Conservation (phyloP, 257 asterid species). For the Buddleja alternifolia region DNA sequence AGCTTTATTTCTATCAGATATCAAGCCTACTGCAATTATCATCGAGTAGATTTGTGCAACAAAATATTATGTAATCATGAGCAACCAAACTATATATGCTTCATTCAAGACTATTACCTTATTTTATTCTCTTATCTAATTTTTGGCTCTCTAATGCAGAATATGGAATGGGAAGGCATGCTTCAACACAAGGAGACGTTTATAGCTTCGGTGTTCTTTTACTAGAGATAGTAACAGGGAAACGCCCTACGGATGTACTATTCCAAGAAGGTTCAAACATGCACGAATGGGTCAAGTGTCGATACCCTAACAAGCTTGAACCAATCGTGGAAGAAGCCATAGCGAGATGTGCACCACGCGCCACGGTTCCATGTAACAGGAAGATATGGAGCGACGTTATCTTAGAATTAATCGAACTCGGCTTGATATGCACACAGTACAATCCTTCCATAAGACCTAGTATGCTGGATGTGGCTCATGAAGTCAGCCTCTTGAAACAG, state of each 20-base stretch:
- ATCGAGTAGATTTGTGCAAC: too few species aligned
- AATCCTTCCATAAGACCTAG: slow-evolving; percentile 71
- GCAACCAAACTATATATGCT: slow-evolving; percentile 10
- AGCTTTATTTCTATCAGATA: too few species aligned
- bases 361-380: slow-evolving; percentile 16
- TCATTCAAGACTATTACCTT: slow-evolving; percentile 5
- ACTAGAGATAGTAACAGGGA: slow-evolving; percentile 70
- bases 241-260: slow-evolving; percentile 67
- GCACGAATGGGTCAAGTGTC: slow-evolving; percentile 78
- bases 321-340: slow-evolving; percentile 55
- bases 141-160: slow-evolving; percentile 37
- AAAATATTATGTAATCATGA: too few species aligned
- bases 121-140: background rate
- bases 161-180: slow-evolving; percentile 85
- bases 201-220: slow-evolving; percentile 72
- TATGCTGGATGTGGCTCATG: slow-evolving; percentile 76
- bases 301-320: slow-evolving; percentile 61
- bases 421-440: slow-evolving; percentile 70
- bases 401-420: slow-evolving; percentile 66
- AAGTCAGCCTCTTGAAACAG: slow-evolving; percentile 55
- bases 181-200: slow-evolving; percentile 82
- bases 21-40: too few species aligned
- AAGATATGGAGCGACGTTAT: slow-evolving; percentile 50
- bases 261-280: slow-evolving; percentile 67
- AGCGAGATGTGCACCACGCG: slow-evolving; percentile 35